Evolutionary conservation across 2,329 filamentous ascomycete genomes (phyloP).

Genomic region (Alternaria rosae): DNA sequence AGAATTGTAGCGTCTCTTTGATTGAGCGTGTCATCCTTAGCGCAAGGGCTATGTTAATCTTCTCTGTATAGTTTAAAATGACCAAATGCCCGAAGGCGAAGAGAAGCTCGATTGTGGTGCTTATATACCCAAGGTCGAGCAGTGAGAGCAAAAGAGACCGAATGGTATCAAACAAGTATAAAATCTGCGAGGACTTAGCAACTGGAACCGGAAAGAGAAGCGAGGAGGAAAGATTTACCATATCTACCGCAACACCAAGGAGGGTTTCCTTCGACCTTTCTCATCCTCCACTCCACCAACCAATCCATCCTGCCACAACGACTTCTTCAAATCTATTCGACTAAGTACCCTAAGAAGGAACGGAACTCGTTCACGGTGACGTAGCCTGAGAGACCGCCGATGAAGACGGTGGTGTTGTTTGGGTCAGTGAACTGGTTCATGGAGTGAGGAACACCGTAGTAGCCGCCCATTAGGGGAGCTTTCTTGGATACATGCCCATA

Average conservation of each 20-base stretch:
- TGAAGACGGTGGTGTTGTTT: conserved; percentile 99
- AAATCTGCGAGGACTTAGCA: not conserved
- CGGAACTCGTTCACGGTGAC: conserved; percentile 98
- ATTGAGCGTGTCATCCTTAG: conserved; percentile 83
- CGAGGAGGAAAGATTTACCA: not conserved
- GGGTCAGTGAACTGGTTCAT: conserved; percentile 99
- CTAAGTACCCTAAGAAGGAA: conserved; percentile 99
- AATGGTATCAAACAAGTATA: not conserved
- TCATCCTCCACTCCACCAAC: not conserved
- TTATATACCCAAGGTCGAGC: not conserved
- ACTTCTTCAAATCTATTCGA: too few relatives aligned
- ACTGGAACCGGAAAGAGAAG: not conserved
- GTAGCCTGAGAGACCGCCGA: conserved; percentile 95
- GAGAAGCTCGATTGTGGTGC: not conserved
- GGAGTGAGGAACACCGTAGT: conserved; percentile 71
- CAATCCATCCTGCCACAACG: too few relatives aligned
- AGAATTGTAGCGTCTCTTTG: conserved; percentile 46
- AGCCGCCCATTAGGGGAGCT: conserved; percentile 68
- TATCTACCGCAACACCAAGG: not conserved
- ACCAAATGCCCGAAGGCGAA: conserved; percentile 28
- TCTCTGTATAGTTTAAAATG: conserved; percentile 48
- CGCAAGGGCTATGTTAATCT: conserved; percentile 65
- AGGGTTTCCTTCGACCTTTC: not conserved
- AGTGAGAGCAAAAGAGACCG: not conserved
- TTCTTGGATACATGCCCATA: conserved; percentile 73